These are phyloP conservation scores for Microthlaspi erraticum DNA, from an alignment of 345 rosid genomes.

Conservation along the genomic window DNA sequence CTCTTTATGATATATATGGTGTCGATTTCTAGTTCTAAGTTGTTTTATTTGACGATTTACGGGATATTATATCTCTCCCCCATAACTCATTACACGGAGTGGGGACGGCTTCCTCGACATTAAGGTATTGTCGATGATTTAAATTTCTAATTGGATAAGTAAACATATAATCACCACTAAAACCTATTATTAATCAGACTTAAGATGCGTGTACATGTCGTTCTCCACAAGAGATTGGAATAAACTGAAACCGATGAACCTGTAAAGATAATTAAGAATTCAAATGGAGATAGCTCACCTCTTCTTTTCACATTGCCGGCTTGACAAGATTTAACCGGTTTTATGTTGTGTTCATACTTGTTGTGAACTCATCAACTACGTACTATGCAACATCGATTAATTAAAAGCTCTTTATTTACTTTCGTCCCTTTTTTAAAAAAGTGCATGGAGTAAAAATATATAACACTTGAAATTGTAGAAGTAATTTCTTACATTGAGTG, in stretches of 20 bases:
- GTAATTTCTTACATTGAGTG: too few species aligned
- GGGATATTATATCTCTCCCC: conserved; percentile 29
- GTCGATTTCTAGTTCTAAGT: conserved; percentile 27
- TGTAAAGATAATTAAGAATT: background rate
- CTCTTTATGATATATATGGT: conserved; percentile 10
- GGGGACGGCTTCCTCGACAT: conserved; percentile 44
- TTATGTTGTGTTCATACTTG: conserved; percentile 22
- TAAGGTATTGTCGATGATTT: conserved; percentile 39
- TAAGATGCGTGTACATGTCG: conserved; percentile 20
- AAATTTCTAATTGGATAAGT: conserved; percentile 31
- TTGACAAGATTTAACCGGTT: background rate
- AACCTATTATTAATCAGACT: conserved; percentile 2
- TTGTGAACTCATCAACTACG: background rate
- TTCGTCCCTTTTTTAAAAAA: too few species aligned
- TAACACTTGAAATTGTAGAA: too few species aligned
- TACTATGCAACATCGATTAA: background rate
- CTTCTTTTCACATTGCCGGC: conserved; percentile 38
- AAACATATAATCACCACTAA: conserved; percentile 31
- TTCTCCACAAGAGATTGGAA: conserved; percentile 21
- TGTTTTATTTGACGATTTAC: conserved; percentile 38
- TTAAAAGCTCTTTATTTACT: too few species aligned
- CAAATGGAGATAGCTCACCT: conserved; percentile 11
- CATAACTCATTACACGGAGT: conserved; percentile 46
- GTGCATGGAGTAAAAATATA: too few species aligned
- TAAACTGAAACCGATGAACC: conserved; percentile 10